Conservation (phyloP, 305 asterid genomes). For the Fraxinus latifolia region DNA sequence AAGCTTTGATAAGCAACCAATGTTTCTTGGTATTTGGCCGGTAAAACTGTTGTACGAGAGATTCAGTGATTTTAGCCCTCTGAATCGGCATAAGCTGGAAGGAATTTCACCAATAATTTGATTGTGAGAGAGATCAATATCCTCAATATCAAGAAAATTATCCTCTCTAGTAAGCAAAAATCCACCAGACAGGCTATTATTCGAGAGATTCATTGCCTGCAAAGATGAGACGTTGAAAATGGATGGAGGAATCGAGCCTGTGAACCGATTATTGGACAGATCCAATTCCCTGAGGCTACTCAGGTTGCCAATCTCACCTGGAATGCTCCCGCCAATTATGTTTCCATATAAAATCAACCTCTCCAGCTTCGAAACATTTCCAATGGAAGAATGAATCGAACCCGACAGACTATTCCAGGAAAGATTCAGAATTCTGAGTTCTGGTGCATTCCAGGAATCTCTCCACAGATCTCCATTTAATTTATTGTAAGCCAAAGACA, state of each 20-base stretch:
- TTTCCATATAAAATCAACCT: constrained; percentile 2
- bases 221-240: constrained; percentile 27
- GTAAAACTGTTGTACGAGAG: constrained; percentile 32
- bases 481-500: constrained; percentile 24
- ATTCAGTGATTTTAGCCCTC: constrained; percentile 9
- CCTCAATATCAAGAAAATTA: constrained; percentile 15
- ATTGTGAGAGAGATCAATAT: constrained; percentile 27
- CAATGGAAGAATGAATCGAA: constrained; percentile 7
- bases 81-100: constrained; percentile 29
- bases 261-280: constrained; percentile 24
- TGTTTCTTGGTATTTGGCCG: constrained; percentile 29
- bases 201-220: constrained; percentile 13
- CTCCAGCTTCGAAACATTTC: constrained; percentile 15
- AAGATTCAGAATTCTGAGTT: constrained; percentile 20
- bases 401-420: constrained; percentile 14
- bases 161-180: constrained; percentile 3
- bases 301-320: constrained; percentile 26
- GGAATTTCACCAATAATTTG: constrained; percentile 30
- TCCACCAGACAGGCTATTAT: constrained; percentile 33
- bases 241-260: constrained; percentile 29
- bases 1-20: constrained; percentile 32
- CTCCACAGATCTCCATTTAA: constrained; percentile 8
- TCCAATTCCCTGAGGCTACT: constrained; percentile 24
- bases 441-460: constrained; percentile 9
- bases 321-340: constrained; percentile 7